Base-by-base conservation (phyloP, 1,284 basidiomycete genomes). In the Lentinula novae-zelandiae region DNA sequence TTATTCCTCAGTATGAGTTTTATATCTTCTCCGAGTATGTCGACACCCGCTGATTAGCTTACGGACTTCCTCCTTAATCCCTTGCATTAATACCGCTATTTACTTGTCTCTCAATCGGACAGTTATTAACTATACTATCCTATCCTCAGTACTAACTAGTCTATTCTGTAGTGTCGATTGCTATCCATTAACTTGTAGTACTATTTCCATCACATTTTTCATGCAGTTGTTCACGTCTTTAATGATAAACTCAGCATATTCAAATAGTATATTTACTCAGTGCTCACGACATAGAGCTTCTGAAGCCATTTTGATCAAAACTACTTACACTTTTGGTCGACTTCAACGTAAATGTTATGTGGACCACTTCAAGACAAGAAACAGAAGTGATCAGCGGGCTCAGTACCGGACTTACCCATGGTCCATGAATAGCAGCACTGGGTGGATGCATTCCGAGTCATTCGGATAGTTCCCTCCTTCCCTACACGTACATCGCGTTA, bases 11-110 rank as follows among this genome's bases (percentile, higher is more conserved):
- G 44, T 22, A 46, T 46, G 17, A 46, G 17, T 20, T 20, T 20
- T 46, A 27, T 62, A 56, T 62, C 44, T 40, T 49, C 53, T 33
- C 52, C 53, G n/a, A 20, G 8, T n/a, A 46, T 46, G n/a, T 46
- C 20, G 15, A 46, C 44, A 46, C 42, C 52, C 40, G 20, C 56
- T 53, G 56, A 58, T 49, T 62, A 62, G 53, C 56, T 42, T 62
- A 62, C 49, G 50, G 51, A 51, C 53, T 56, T 54, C n/a, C 42
- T 46, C 13, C 53, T 59, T 62, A 62, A 62, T 62, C 12, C 38
- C 48, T 33, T 36, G 49, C 60, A 50, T 57, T 61, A 50, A 54
- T 57, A 13, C 36, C 12, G 42, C 46, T 58, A 49, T 62, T 22
- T 50, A 42, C 48, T 56, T 54, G 44, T 46, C 39, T 53, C 36